Evolutionary conservation across 2,329 filamentous ascomycete species (phyloP).

Genomic region (Pseudocercospora fijiensis): DNA sequence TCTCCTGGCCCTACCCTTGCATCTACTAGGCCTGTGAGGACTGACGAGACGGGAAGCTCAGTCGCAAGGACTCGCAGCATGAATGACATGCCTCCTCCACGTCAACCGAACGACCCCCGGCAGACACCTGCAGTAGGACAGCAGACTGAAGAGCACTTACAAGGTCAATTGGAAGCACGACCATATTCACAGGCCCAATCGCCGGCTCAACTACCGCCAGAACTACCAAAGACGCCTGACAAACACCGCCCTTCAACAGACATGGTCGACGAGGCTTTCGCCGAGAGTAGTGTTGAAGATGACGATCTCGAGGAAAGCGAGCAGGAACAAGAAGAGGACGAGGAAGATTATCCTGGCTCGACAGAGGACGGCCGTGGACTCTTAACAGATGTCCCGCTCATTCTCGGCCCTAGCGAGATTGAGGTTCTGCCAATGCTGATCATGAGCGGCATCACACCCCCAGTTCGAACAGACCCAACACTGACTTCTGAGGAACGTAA

Average conservation of each 20-base stretch:
- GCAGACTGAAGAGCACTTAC: conserved; percentile 2
- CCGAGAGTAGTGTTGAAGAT: conserved; percentile 21
- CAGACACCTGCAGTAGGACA: background rate
- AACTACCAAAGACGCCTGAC: background rate
- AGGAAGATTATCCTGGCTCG: conserved; percentile 66
- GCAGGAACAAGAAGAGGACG: conserved; percentile 68
- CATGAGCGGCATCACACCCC: conserved; percentile 88
- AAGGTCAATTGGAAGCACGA: background rate
- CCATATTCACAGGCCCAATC: background rate
- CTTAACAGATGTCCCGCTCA: conserved; percentile 89
- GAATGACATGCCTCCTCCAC: conserved; percentile 21
- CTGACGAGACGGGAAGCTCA: conserved; percentile 13
- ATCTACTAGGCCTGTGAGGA: conserved; percentile 16
- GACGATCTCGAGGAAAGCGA: conserved; percentile 59
- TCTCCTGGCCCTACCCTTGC: conserved; percentile 9
- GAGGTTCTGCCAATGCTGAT: conserved; percentile 97
- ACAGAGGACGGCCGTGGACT: conserved; percentile 74
- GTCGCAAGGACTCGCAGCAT: conserved; percentile 27
- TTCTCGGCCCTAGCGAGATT: conserved; percentile 90
- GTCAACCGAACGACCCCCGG: conserved; percentile 17
- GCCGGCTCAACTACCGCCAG: background rate
- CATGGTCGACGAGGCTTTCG: conserved; percentile 21
- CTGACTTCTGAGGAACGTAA: conserved; percentile 52
- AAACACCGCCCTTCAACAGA: background rate
- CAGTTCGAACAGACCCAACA: conserved; percentile 55